A percentile compares a stretch with the other conserved stretches of the same genome.
These are phyloP conservation scores for Cavenderia fasciculata DNA, from an alignment of 78 protist genomes.

Conservation along the genomic window DNA sequence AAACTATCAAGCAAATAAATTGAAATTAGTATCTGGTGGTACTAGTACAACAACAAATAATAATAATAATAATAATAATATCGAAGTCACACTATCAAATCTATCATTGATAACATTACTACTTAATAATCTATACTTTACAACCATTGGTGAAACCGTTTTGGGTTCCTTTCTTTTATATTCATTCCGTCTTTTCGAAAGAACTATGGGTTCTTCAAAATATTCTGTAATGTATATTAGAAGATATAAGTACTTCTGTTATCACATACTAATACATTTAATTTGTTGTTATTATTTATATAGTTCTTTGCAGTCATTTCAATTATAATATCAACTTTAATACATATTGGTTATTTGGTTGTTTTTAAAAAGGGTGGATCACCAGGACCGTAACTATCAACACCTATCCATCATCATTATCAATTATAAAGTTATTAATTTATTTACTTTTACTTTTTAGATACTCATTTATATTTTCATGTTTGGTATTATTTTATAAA, in stretches of 20 bases:
- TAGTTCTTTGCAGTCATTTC: conserved; percentile 11
- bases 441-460: neutral
- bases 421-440: no score
- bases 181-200: conserved; percentile 46
- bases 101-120: neutral
- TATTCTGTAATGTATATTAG: no score
- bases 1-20: no score
- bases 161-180: conserved; percentile 22
- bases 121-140: conserved; percentile 10
- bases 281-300: neutral
- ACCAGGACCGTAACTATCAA: neutral
- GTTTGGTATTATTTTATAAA: conserved; percentile 36
- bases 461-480: conserved; percentile 43
- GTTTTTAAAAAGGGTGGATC: neutral
- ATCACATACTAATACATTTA: neutral
- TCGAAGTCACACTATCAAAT: neutral
- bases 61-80: no score
- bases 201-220: conserved; percentile 60
- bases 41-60: neutral
- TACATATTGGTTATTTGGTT: conserved; percentile 12
- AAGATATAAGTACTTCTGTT: no score
- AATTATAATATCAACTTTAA: neutral
- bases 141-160: conserved; percentile 1
- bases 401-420: no score
- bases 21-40: no score